Percentiles rank a stretch among this genome's conserved stretches.
phyloP scores from a whole-genome alignment of 2,329 filamentous ascomycete species.

The Beauveria sp. region DNA sequence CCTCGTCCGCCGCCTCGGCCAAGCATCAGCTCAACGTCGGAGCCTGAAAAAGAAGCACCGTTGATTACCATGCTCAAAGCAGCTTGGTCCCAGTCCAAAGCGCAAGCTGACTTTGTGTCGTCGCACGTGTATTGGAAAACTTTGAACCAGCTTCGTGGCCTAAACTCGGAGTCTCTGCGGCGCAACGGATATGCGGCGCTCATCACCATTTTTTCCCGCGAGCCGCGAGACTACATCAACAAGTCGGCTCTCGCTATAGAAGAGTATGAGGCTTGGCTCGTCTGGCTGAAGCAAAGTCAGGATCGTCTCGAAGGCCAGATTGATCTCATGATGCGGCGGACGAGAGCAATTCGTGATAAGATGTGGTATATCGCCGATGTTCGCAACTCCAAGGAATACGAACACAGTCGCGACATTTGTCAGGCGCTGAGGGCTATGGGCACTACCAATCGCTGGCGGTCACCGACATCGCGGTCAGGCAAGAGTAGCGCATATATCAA shows the following conservation, averaged over 20 bases:
- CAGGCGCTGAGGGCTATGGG: slow-evolving; percentile 89
- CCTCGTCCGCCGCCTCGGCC: background rate
- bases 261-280: slow-evolving; percentile 73
- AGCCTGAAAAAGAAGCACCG: slow-evolving; percentile 27
- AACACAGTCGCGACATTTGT: slow-evolving; percentile 78
- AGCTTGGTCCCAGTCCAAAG: slow-evolving; percentile 68
- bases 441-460: slow-evolving; percentile 48
- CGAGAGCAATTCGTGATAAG: slow-evolving; percentile 78
- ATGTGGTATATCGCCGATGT: slow-evolving; percentile 99
- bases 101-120: slow-evolving; percentile 73
- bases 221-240: slow-evolving; percentile 61
- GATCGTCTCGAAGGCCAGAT: slow-evolving; percentile 68
- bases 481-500: slow-evolving; percentile 59
- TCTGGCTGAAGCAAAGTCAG: slow-evolving; percentile 76
- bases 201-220: slow-evolving; percentile 65
- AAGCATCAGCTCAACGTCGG: background rate
- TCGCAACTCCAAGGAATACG: slow-evolving; percentile 79
- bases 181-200: slow-evolving; percentile 64
- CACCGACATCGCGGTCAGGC: slow-evolving; percentile 38
- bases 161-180: slow-evolving; percentile 53
- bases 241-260: slow-evolving; percentile 65
- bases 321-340: slow-evolving; percentile 64
- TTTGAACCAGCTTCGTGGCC: slow-evolving; percentile 60
- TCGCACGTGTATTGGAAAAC: slow-evolving; percentile 83
- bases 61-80: slow-evolving; percentile 64